phyloP scores from a whole-genome alignment of 202 grass and related monocot genomes.

The Digitaria exilis region DNA sequence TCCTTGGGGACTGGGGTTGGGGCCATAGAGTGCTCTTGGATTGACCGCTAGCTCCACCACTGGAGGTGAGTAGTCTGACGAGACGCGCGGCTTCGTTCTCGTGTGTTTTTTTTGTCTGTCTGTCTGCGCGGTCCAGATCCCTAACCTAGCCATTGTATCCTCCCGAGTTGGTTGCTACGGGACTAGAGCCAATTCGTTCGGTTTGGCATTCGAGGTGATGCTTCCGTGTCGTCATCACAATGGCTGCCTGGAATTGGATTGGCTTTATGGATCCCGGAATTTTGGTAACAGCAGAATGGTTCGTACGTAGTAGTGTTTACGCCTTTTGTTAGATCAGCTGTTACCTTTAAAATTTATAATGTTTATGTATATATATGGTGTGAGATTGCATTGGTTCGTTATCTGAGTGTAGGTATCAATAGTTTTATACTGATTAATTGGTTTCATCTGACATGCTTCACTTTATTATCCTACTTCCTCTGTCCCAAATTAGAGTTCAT shows the following conservation, averaged over 20 bases:
- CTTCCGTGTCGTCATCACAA: not conserved
- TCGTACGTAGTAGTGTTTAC: not conserved
- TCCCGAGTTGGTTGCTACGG: too few relatives aligned
- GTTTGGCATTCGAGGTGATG: not conserved
- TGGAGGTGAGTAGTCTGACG: too few relatives aligned
- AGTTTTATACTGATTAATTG: not conserved
- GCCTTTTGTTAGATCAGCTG: not conserved
- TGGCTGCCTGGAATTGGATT: not conserved
- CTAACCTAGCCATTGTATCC: too few relatives aligned
- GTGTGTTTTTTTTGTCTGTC: too few relatives aligned
- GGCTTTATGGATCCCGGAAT: constrained; percentile 22
- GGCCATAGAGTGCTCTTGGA: too few relatives aligned
- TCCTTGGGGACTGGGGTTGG: too few relatives aligned
- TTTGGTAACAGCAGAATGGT: not conserved
- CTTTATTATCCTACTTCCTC: too few relatives aligned
- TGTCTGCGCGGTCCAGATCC: too few relatives aligned
- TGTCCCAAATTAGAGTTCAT: too few relatives aligned
- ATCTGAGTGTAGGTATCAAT: too few relatives aligned
- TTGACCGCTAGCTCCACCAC: too few relatives aligned
- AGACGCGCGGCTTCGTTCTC: too few relatives aligned
- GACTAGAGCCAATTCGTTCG: not conserved
- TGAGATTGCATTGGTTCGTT: not conserved
- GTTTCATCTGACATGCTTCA: not conserved
- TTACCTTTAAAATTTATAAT: not conserved
- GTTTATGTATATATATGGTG: not conserved